Base-by-base conservation (phyloP, 1,139 yeast genomes). In the Debaryomyces subglobosus region DNA sequence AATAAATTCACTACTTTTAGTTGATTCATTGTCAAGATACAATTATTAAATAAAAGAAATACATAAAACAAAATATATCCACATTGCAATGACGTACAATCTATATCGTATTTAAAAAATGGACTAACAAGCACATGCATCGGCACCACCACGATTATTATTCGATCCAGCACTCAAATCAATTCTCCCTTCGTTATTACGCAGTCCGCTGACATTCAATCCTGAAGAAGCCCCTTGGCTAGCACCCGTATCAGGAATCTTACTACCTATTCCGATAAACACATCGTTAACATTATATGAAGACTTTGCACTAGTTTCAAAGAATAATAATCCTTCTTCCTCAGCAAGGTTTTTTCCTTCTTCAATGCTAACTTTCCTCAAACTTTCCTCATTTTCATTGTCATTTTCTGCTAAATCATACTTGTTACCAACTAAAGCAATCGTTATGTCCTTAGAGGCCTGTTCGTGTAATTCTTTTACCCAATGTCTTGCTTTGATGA, bases 401-500 rank as follows among this genome's bases (percentile, higher is more conserved):
- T 64, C 68, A 34, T 62, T 65, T 46, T 65, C 67, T 4, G 64
- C 84, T 69, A 94, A 74, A 71, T 94, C 99, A 54, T 82, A 80
- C 70, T 94, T 91, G 74, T 94, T 94, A 29, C 97, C 99, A 32
- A 92, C 96, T 41, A 94, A 77, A 2, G 98, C 98, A 65, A 94
- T 92, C 49, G 91, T 84, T 53, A 94, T 94, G 58, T 87, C 92
- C 55, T 90, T 90, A 29, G 88, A 78, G 20, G 98, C 98, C 69
- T 92, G 98, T 58, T 95, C 97, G 62, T 90, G 96, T 58, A 94
- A 78, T 67, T 94, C 98, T 63, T 90, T 90, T 50, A 94, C 97
- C 99, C 99, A 94, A 69, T 92, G 97, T 61, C 98, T 86, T n/a
- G 98, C 99, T 69, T 94, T 92, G 62, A 94, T 89, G 61, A 94